Evolutionary conservation across 208 protist genomes (phyloP).

Genomic region (Vickermania ingenoplastis): DNA sequence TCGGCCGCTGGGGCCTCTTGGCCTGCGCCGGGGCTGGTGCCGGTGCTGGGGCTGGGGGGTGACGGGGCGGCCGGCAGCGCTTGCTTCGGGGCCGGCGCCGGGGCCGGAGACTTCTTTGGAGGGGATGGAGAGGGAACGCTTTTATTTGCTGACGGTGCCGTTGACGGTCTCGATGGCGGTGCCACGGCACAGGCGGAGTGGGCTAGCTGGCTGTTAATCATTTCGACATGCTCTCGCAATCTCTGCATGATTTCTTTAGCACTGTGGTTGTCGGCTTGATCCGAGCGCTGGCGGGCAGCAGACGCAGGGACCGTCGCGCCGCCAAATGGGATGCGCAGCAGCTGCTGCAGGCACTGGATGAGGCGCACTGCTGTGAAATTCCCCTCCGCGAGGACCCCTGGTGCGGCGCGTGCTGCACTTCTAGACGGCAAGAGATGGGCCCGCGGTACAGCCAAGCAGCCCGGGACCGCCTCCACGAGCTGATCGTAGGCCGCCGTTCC

Average conservation of each 20-base stretch:
- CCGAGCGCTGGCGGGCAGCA: neutral
- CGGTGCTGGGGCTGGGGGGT: too few relatives aligned
- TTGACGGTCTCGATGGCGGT: neutral
- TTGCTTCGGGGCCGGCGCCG: neutral
- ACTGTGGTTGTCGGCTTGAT: neutral
- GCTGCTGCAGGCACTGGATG: neutral
- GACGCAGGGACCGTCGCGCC: neutral
- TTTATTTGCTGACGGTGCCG: too few relatives aligned
- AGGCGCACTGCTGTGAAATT: neutral
- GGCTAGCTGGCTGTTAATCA: neutral
- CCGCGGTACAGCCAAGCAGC: neutral
- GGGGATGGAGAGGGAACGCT: too few relatives aligned
- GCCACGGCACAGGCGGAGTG: neutral
- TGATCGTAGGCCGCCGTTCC: conserved; percentile 30
- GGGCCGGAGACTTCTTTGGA: neutral
- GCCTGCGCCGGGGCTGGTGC: neutral
- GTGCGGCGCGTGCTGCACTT: neutral
- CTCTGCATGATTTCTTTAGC: neutral
- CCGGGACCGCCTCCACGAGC: conserved; percentile 25
- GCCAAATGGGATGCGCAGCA: neutral
- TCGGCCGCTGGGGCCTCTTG: neutral
- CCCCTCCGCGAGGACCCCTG: neutral
- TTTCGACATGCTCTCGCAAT: neutral
- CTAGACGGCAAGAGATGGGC: neutral
- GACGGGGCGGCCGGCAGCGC: too few relatives aligned